Conservation (phyloP, 1,284 basidiomycete species). For the Pseudozyma tsukubaensis region DNA sequence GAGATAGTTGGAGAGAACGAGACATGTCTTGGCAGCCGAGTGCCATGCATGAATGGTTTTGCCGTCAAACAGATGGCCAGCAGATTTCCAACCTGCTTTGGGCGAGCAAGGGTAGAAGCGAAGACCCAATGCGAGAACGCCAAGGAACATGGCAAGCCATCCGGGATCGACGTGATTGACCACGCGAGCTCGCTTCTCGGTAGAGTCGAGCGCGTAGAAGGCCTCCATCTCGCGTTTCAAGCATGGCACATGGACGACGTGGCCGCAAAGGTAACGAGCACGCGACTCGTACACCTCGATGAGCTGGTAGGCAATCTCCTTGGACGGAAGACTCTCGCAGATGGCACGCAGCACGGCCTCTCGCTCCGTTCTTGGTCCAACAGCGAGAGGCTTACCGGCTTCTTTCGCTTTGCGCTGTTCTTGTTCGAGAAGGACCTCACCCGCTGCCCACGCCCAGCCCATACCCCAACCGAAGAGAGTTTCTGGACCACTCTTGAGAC, state of each 20-base stretch:
- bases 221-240: slow-evolving; percentile 55
- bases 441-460: slow-evolving; percentile 64
- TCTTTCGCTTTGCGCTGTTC: slow-evolving; percentile 37
- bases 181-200: slow-evolving; percentile 60
- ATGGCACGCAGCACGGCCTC: slow-evolving; percentile 62
- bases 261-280: slow-evolving; percentile 50
- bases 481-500: slow-evolving; percentile 58
- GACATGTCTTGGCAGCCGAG: slow-evolving; percentile 58
- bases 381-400: slow-evolving; percentile 24
- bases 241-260: slow-evolving; percentile 58
- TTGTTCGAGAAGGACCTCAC: slow-evolving; percentile 43
- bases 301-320: slow-evolving; percentile 56
- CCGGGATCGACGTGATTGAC: slow-evolving; percentile 61
- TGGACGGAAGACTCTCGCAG: slow-evolving; percentile 55
- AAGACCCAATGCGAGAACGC: slow-evolving; percentile 58
- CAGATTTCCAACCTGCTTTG: slow-evolving; percentile 41
- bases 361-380: slow-evolving; percentile 46
- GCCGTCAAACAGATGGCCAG: slow-evolving; percentile 59
- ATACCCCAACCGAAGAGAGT: slow-evolving; percentile 66
- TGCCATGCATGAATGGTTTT: slow-evolving; percentile 59
- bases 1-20: slow-evolving; percentile 60
- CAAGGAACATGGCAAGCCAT: slow-evolving; percentile 63
- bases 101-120: slow-evolving; percentile 63
- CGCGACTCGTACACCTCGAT: slow-evolving; percentile 59
- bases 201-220: slow-evolving; percentile 58